These are phyloP conservation scores for Arabidopsis hybrid DNA, from an alignment of 441 rosid genomes.

Conservation along the genomic window DNA sequence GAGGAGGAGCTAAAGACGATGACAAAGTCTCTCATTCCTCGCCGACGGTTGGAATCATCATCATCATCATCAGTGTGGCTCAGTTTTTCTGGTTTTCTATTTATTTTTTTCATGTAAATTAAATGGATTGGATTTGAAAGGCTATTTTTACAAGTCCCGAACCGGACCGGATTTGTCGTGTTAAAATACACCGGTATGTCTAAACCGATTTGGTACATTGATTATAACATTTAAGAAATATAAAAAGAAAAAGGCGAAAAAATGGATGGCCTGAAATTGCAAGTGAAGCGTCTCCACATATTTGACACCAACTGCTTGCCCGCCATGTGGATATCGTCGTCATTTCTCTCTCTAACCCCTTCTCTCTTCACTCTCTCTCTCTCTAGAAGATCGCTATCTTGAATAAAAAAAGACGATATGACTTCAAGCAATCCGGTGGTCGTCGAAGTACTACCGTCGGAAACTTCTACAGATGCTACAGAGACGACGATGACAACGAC, in stretches of 20 bases:
- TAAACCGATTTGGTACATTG: slow-evolving; percentile 3
- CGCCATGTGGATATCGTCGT: slow-evolving; percentile 38
- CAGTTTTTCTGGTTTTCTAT: slow-evolving; percentile 26
- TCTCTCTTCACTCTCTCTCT: slow-evolving; percentile 4
- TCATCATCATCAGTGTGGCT: slow-evolving; percentile 24
- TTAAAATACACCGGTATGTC: slow-evolving; percentile 16
- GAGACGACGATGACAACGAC: slow-evolving; percentile 19
- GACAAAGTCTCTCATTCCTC: slow-evolving; percentile 65
- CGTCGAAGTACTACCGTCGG: slow-evolving; percentile 43
- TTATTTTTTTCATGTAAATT: not conserved
- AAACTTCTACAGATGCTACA: slow-evolving; percentile 37
- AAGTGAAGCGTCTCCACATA: slow-evolving; percentile 45
- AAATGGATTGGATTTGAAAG: slow-evolving; percentile 72
- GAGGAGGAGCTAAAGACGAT: slow-evolving; percentile 67
- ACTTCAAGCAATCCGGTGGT: slow-evolving; percentile 46
- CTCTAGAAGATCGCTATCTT: slow-evolving; percentile 27
- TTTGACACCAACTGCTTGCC: slow-evolving; percentile 38
- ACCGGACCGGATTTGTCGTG: slow-evolving; percentile 34
- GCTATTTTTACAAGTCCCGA: slow-evolving; percentile 46
- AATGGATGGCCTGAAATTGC: slow-evolving; percentile 42
- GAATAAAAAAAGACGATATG: slow-evolving; percentile 19
- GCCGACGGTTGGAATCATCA: slow-evolving; percentile 40
- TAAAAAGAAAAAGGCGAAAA: not conserved
- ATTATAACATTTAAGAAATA: not conserved
- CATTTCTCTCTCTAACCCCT: not conserved